Evolutionary conservation across 2,329 filamentous ascomycete genomes (phyloP).

Genomic region (Xylariaceae sp.): DNA sequence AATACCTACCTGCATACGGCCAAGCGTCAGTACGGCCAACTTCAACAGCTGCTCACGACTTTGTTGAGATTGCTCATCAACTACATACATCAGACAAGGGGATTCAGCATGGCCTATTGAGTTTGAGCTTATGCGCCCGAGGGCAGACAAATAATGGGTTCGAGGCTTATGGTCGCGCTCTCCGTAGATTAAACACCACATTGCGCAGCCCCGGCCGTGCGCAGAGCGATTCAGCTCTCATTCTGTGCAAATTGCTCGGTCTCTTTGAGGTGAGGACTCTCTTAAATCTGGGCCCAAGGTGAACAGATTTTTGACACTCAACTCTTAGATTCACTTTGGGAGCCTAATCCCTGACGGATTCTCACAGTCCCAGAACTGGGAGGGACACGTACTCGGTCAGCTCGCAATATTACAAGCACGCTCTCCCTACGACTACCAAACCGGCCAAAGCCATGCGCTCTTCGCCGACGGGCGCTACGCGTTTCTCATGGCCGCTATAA

Average conservation of each 20-base stretch:
- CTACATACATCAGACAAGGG: constrained; percentile 12
- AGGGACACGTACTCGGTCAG: constrained; percentile 13
- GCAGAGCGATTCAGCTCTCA: constrained; percentile 11
- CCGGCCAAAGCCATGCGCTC: constrained; percentile 13
- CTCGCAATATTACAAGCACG: constrained; percentile 13
- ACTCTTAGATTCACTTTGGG: constrained; percentile 13
- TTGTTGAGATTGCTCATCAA: constrained; percentile 15
- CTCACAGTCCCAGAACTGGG: constrained; percentile 14
- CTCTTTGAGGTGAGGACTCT: constrained; percentile 17
- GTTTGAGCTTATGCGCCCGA: constrained; percentile 14
- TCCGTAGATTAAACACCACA: constrained; percentile 8
- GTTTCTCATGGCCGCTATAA: constrained; percentile 16
- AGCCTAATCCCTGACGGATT: constrained; percentile 2
- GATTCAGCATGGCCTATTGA: constrained; percentile 11
- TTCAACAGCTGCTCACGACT: constrained; percentile 5
- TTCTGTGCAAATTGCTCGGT: constrained; percentile 15
- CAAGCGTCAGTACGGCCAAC: background rate
- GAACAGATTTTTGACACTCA: background rate
- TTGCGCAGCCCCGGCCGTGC: background rate
- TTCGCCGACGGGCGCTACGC: constrained; percentile 15
- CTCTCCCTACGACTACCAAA: constrained; percentile 13
- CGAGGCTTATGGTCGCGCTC: constrained; percentile 12
- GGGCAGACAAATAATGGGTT: constrained; percentile 11
- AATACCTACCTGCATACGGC: constrained; percentile 12
- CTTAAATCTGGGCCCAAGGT: background rate